Evolutionary conservation across 1,284 basidiomycete genomes (phyloP).

Genomic region (Fistulina hepatica): DNA sequence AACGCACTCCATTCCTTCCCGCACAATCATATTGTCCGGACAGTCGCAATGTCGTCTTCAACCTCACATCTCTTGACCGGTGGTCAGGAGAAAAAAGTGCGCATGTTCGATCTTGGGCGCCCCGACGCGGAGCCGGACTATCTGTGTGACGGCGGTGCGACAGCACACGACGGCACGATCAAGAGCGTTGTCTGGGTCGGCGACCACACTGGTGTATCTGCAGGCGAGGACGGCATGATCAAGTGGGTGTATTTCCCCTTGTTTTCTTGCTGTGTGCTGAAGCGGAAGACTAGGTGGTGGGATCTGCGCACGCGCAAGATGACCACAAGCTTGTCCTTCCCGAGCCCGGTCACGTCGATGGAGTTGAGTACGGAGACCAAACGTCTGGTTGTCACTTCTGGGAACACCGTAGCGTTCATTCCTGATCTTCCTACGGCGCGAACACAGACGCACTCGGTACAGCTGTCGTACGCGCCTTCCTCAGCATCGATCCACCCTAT

Average conservation of each 20-base stretch:
- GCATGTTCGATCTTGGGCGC: slow-evolving; percentile 83
- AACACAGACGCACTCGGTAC: slow-evolving; percentile 52
- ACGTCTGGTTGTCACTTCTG: slow-evolving; percentile 82
- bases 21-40: slow-evolving; percentile 97
- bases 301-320: slow-evolving; percentile 74
- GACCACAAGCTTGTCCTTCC: slow-evolving; percentile 63
- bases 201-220: slow-evolving; percentile 77
- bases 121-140: slow-evolving; percentile 83
- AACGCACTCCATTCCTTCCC: slow-evolving; percentile 83
- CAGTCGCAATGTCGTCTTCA: slow-evolving; percentile 73
- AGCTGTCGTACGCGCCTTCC: slow-evolving; percentile 74
- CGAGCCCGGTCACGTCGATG: slow-evolving; percentile 85
- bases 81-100: slow-evolving; percentile 95
- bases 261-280: slow-evolving; percentile 4
- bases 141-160: slow-evolving; percentile 44
- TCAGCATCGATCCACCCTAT: slow-evolving; percentile 90
- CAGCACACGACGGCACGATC: slow-evolving; percentile 81
- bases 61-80: slow-evolving; percentile 74
- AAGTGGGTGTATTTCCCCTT: slow-evolving; percentile 46
- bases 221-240: slow-evolving; percentile 85
- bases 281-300: slow-evolving; percentile 70
- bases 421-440: slow-evolving; percentile 48
- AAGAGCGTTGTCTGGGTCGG: slow-evolving; percentile 92
- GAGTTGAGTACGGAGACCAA: slow-evolving; percentile 80
- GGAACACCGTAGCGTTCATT: slow-evolving; percentile 86